Evolutionary conservation across 164 flowering plant species (phyloP).

Genomic region (Taxillus chinensis): DNA sequence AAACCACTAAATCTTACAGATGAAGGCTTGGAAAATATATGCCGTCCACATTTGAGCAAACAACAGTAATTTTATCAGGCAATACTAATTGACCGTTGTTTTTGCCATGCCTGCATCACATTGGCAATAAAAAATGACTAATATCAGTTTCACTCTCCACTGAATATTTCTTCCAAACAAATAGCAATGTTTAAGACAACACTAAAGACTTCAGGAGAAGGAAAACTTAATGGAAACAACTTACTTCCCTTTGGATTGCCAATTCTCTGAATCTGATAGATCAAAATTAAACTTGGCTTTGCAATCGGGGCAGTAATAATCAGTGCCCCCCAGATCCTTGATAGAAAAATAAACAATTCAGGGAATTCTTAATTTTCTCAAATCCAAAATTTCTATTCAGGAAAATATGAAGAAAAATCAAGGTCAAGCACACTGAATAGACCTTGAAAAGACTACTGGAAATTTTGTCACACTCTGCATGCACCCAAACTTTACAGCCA

Average conservation of each 20-base stretch:
- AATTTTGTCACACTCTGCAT: constrained; percentile 83
- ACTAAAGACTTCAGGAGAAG: background rate
- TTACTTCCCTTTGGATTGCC: constrained; percentile 38
- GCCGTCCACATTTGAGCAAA: constrained; percentile 57
- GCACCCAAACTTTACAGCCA: constrained; percentile 97
- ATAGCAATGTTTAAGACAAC: background rate
- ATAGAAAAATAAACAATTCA: constrained; percentile 4
- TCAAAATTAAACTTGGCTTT: constrained; percentile 78
- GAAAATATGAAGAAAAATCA: background rate
- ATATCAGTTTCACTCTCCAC: background rate
- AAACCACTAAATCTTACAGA: constrained; percentile 32
- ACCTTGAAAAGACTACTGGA: constrained; percentile 67
- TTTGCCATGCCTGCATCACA: constrained; percentile 25
- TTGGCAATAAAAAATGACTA: background rate
- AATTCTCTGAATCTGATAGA: constrained; percentile 52
- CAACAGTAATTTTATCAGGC: constrained; percentile 48
- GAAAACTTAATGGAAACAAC: constrained; percentile 1
- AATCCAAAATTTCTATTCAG: background rate
- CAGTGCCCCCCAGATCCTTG: constrained; percentile 57
- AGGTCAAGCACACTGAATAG: constrained; percentile 5
- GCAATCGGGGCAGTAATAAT: constrained; percentile 92
- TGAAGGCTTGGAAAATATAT: constrained; percentile 64
- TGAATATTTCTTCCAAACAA: background rate
- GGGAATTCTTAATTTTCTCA: background rate
- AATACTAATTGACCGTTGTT: constrained; percentile 20